Evolutionary conservation across 495 filamentous ascomycete genomes (phyloP).

Genomic region (Aspergillus cavernicola): DNA sequence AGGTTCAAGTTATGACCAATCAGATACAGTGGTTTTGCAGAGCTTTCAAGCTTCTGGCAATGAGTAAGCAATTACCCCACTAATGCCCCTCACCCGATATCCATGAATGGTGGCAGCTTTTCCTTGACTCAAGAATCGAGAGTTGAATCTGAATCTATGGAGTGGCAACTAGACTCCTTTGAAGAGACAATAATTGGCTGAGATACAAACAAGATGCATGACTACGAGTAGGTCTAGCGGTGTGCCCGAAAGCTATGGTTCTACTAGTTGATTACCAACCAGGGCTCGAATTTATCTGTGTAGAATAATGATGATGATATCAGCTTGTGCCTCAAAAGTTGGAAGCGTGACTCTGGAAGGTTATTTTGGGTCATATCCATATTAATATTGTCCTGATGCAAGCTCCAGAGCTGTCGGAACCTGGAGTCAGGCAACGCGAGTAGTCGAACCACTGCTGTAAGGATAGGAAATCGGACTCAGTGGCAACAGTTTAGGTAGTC

Average conservation of each 20-base stretch:
- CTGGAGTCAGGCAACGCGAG: background rate
- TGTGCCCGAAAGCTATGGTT: background rate
- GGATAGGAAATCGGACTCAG: background rate
- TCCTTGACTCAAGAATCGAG: background rate
- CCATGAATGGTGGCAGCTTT: background rate
- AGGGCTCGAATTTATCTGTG: background rate
- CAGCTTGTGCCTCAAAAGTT: background rate
- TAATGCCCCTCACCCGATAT: conserved; percentile 6
- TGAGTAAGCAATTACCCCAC: conserved; percentile 7
- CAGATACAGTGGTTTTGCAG: background rate
- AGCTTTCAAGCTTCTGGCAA: conserved; percentile 2
- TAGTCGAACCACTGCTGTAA: background rate
- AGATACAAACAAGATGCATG: background rate
- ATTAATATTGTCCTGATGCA: background rate
- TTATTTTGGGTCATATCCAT: background rate
- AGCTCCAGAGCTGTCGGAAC: background rate
- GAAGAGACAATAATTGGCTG: background rate
- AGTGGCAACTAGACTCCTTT: background rate
- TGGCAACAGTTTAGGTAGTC: background rate
- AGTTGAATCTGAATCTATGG: background rate
- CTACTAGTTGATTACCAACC: conserved; percentile 5
- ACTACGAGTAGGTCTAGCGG: too few relatives aligned
- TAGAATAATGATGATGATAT: background rate
- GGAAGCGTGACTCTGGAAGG: background rate
- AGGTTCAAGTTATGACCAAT: background rate